Conservation (phyloP, 1,284 basidiomycete species). For the Cutaneotrichosporon sp. region DNA sequence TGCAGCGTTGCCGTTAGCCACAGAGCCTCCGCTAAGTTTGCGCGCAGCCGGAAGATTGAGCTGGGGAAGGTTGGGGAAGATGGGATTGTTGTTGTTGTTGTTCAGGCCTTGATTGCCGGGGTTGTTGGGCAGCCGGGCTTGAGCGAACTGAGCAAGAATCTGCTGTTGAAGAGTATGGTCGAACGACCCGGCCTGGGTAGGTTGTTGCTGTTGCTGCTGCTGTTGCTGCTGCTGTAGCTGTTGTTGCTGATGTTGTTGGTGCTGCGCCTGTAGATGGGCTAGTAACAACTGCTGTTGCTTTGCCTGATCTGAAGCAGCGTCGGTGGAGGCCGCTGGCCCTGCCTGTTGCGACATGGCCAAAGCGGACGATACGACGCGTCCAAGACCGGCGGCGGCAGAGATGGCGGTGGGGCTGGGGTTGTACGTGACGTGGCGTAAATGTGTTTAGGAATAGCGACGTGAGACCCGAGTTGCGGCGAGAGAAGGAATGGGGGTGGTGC, state of each 20-base stretch:
- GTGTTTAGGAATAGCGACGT: neutral
- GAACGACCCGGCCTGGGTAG: neutral
- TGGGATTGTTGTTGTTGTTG: constrained; percentile 2
- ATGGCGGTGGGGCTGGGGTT: neutral
- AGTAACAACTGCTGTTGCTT: constrained; percentile 5
- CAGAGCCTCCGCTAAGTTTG: constrained; percentile 4
- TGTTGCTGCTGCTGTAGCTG: constrained; percentile 6
- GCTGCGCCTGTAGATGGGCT: neutral
- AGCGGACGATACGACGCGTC: constrained; percentile 6
- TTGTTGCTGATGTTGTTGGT: neutral
- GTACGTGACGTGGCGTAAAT: constrained; percentile 11
- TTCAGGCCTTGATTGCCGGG: neutral
- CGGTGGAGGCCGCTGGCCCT: constrained; percentile 13
- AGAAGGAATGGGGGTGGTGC: too few species aligned
- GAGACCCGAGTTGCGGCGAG: neutral
- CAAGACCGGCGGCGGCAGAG: neutral
- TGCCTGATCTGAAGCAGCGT: neutral
- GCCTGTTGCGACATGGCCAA: constrained; percentile 13
- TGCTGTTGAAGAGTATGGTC: constrained; percentile 13
- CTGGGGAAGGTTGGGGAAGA: constrained; percentile 11
- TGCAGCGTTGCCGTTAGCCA: neutral
- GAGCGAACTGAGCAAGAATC: constrained; percentile 18
- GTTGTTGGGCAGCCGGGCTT: constrained; percentile 7
- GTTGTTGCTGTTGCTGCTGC: neutral
- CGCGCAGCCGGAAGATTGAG: constrained; percentile 7